Evolutionary conservation across 2,329 filamentous ascomycete genomes (phyloP).

Genomic region (Exophiala sideris): DNA sequence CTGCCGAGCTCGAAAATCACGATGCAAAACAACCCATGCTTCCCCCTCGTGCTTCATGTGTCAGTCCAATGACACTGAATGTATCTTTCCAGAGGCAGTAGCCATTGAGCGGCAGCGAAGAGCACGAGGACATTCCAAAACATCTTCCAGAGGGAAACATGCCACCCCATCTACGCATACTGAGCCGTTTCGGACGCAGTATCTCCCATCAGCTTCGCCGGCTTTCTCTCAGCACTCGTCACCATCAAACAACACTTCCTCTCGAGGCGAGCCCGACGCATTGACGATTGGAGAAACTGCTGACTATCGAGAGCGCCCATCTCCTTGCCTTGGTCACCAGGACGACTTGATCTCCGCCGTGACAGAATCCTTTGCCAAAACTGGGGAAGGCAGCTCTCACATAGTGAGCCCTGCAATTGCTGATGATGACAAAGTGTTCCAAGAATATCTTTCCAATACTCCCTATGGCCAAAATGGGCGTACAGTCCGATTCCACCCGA

Average conservation of each 20-base stretch:
- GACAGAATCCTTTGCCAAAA: slow-evolving; percentile 2
- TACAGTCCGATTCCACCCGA: slow-evolving; percentile 27
- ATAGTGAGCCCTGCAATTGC: slow-evolving; percentile 59
- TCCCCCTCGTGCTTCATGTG: slow-evolving; percentile 55
- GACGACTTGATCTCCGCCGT: not conserved
- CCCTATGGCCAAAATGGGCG: slow-evolving; percentile 28
- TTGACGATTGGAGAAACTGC: not conserved
- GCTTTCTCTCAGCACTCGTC: not conserved
- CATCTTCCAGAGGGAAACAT: slow-evolving; percentile 5
- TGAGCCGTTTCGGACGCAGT: not conserved
- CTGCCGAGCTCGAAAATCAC: slow-evolving; percentile 58
- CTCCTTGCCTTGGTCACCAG: not conserved
- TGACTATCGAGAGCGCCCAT: slow-evolving; percentile 1
- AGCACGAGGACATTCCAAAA: not conserved
- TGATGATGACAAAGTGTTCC: slow-evolving; percentile 58
- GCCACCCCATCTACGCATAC: not conserved
- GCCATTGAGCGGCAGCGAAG: not conserved
- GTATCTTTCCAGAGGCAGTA: slow-evolving; percentile 47
- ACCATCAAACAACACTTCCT: not conserved
- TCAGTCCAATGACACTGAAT: slow-evolving; percentile 55
- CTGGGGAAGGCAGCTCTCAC: slow-evolving; percentile 35
- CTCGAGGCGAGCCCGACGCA: not conserved
- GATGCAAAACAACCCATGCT: slow-evolving; percentile 52
- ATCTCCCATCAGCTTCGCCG: not conserved
- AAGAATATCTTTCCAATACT: slow-evolving; percentile 52